Base-by-base conservation (phyloP, 2,329 filamentous ascomycete genomes). In the Colletotrichum higginsianum region DNA sequence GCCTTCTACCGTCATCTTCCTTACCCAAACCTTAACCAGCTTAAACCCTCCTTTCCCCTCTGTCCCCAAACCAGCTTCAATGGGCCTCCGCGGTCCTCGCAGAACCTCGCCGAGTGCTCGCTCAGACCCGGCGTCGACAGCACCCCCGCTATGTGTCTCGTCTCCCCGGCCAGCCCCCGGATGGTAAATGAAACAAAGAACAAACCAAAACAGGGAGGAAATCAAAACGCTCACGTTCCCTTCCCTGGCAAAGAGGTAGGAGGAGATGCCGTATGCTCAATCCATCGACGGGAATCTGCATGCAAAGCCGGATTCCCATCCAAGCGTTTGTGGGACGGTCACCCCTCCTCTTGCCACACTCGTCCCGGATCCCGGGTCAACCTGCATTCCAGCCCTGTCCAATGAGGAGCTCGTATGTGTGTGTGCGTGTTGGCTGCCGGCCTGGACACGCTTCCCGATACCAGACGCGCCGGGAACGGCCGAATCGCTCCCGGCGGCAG, bases 11-110 rank as follows among this genome's bases (percentile, higher is more conserved):
- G 57, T 67, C 64, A 42, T 61, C 55, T 53, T 23, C 47, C 35
- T 42, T 42, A 23, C 44, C 64, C 44, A 40, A 67, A 67, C 57
- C 56, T 71, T 40, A 67, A 61, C 55, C 46, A 60, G n/a, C 61
- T 38, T 26, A 26, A 50, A 44, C 46, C 56, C 47, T 42, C 15
- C 35, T 11, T 12, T 44, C 42, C 46, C 56, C 47, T 42, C 15
- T 35, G 18, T 12, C 30, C 42, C 23, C 9, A 21, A 44, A 13
- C n/a, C n/a, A 3, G 5, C 11, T 26, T 13, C 46, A 50, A 38
- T 23, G 13, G 23, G 8, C 26, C 30, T 50, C 15, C 26, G 44
- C 26, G 13, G 46, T 26, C 35, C 60, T 15, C 9, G 15, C 7
- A 13, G 53, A 40, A n/a, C 21, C n/a, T 40, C 12, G 53, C 35